Conservation (phyloP, 1,284 basidiomycete species). For the Rhodofomes roseus region DNA sequence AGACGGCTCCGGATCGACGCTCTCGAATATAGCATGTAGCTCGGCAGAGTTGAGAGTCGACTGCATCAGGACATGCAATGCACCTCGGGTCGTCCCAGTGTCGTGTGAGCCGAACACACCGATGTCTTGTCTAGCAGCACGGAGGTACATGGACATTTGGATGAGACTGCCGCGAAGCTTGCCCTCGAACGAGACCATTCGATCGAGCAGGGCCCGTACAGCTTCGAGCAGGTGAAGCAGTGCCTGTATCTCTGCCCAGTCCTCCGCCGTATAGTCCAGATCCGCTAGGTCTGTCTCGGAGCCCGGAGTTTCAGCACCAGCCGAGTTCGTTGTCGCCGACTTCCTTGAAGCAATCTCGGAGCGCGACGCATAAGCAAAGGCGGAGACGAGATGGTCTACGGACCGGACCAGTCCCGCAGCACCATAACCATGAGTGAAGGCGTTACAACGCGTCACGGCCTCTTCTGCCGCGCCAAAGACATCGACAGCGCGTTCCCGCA, state of each 20-base stretch:
- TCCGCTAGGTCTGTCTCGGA: slow-evolving; percentile 64
- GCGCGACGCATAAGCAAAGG: slow-evolving; percentile 67
- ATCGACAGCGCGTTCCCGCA: slow-evolving; percentile 70
- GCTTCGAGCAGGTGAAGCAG: slow-evolving; percentile 81
- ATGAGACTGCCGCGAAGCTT: slow-evolving; percentile 58
- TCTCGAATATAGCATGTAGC: slow-evolving; percentile 62
- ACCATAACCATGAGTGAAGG: slow-evolving; percentile 88
- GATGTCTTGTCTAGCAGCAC: slow-evolving; percentile 51
- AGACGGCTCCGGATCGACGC: slow-evolving; percentile 41
- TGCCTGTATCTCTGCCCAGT: slow-evolving; percentile 83
- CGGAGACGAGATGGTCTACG: slow-evolving; percentile 65
- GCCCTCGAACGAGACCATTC: slow-evolving; percentile 63
- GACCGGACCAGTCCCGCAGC: slow-evolving; percentile 68
- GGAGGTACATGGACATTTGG: slow-evolving; percentile 57
- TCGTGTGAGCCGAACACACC: slow-evolving; percentile 42
- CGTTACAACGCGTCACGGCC: slow-evolving; percentile 66
- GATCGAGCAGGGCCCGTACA: slow-evolving; percentile 67
- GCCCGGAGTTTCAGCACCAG: slow-evolving; percentile 26
- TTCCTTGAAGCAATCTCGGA: slow-evolving; percentile 38
- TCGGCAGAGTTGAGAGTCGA: slow-evolving; percentile 80
- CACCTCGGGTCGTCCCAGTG: slow-evolving; percentile 64
- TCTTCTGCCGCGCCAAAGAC: slow-evolving; percentile 79
- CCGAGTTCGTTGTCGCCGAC: background rate
- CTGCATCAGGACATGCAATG: slow-evolving; percentile 71
- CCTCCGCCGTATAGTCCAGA: slow-evolving; percentile 82